Percentiles rank a stretch among this genome's conserved stretches.
phyloP scores from a whole-genome alignment of 1,284 basidiomycete species.

The Cutaneotrichosporon sp. region DNA sequence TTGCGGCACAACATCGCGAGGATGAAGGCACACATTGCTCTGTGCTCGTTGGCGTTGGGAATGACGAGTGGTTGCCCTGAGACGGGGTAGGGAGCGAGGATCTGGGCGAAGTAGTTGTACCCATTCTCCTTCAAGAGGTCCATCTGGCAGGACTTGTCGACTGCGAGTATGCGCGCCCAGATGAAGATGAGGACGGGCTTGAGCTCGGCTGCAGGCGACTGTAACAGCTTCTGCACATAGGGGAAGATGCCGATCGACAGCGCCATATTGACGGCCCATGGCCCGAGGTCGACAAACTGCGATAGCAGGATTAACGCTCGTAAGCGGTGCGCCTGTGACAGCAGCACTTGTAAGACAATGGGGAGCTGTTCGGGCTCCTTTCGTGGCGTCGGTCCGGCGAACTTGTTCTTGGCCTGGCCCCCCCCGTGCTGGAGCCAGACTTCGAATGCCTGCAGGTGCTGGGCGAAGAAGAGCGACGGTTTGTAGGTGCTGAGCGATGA shows the following conservation, averaged over 20 bases:
- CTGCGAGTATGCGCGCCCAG: conserved; percentile 95
- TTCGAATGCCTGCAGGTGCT: conserved; percentile 95
- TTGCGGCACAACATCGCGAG: conserved; percentile 89
- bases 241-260: conserved; percentile 99
- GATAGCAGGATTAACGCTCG: conserved; percentile 94
- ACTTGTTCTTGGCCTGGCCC: conserved; percentile 32
- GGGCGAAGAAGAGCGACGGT: conserved; percentile 92
- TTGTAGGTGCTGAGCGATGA: conserved; percentile 60
- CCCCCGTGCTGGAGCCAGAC: conserved; percentile 95
- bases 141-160: conserved; percentile 87
- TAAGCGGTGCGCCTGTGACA: conserved; percentile 93
- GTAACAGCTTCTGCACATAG: conserved; percentile 93
- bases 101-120: conserved; percentile 82
- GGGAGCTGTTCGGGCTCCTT: conserved; percentile 83
- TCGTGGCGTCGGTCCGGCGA: conserved; percentile 19
- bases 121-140: conserved; percentile 84
- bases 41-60: conserved; percentile 92
- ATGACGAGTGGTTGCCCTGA: conserved; percentile 58
- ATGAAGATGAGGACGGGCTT: conserved; percentile 99
- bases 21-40: conserved; percentile 98
- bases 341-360: conserved; percentile 92
- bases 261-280: conserved; percentile 96
- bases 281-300: conserved; percentile 95
- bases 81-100: conserved; percentile 61
- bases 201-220: conserved; percentile 90